Conservation (phyloP, 2,329 filamentous ascomycete species). For the Trichocomaceae sp. region DNA sequence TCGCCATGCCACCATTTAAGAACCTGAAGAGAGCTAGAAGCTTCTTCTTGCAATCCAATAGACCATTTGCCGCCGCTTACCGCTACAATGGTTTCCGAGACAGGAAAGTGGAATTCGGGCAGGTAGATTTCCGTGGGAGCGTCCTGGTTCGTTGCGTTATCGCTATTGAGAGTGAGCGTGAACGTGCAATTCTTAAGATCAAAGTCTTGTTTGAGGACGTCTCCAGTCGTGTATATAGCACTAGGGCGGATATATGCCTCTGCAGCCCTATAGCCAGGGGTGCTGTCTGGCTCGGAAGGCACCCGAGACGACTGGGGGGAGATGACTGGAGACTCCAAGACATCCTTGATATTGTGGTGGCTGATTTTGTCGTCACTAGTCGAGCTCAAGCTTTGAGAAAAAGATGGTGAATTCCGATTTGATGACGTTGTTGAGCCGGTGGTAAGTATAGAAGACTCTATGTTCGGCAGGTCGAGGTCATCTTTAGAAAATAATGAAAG, state of each 20-base stretch:
- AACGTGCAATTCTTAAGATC: constrained; percentile 75
- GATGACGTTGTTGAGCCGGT: constrained; percentile 33
- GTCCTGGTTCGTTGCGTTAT: constrained; percentile 54
- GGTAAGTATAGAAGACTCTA: constrained; percentile 25
- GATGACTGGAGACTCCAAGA: constrained; percentile 53
- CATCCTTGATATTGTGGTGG: constrained; percentile 67
- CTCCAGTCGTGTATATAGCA: constrained; percentile 67
- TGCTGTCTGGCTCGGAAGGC: constrained; percentile 47
- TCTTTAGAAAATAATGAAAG: constrained; percentile 82
- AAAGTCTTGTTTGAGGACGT: constrained; percentile 66
- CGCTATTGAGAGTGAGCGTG: constrained; percentile 60
- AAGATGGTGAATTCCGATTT: constrained; percentile 45
- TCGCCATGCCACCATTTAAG: constrained; percentile 89
- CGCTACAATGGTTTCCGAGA: constrained; percentile 62
- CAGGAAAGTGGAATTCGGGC: constrained; percentile 87
- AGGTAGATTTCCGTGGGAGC: constrained; percentile 76
- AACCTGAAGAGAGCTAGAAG: constrained; percentile 64
- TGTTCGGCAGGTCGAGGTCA: constrained; percentile 55
- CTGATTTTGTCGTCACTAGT: constrained; percentile 51
- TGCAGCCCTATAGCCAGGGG: constrained; percentile 75
- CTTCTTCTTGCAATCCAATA: constrained; percentile 65
- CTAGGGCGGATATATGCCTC: constrained; percentile 88
- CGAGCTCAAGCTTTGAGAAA: constrained; percentile 47
- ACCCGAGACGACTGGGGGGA: constrained; percentile 50
- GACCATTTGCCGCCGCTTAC: constrained; percentile 86